Base-by-base conservation (phyloP, 768 basidiomycete species). In the Hypsizygus marmoreus region DNA sequence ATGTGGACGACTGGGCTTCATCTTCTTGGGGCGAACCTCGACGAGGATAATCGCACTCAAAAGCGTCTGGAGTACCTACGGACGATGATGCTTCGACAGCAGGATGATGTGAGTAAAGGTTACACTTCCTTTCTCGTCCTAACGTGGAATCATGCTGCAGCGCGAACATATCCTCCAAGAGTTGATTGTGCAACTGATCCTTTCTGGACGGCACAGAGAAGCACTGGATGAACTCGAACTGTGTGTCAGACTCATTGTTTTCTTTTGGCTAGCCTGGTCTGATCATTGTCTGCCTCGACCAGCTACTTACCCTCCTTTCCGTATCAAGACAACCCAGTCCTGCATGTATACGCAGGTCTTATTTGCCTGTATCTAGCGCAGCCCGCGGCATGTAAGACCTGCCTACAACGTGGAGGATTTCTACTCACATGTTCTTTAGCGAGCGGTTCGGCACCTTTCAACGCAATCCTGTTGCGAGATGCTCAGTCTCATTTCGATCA, bases 241-340 rank as follows among this genome's bases (percentile, higher is more conserved):
- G 91, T 93, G 66, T 53, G 80, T 65, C 13, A 22, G 48, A 38
- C 20, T n/a, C 17, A 25, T 31, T 29, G 31, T 12, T 22, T 30
- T 32, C 14, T 29, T 31, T 33, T 43, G 37, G n/a, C 47, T 14
- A 33, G 16, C 23, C 8, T 13, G 42, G 36, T 47, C 43, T 40
- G 47, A 35, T 39, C 35, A 33, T 30, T 16, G n/a, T n/a, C n/a
- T n/a, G n/a, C n/a, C n/a, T 35, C 39, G 48, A 43, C 6, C 51
- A 92, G 92, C 19, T 95, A 90, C 62, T 75, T 95, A 4, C 89
- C 91, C 1, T 87, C 90, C 2, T 86, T 88, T 61, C 94, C 94
- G 2, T 95, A 84, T 69, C 85, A 84, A 59, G 87, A 91, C 54
- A 89, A 91, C 52, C 77, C 86, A 1, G 68, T 82, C 6, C 71